phyloP scores from a whole-genome alignment of 2,329 filamentous ascomycete species.

The Cordyceps militaris region DNA sequence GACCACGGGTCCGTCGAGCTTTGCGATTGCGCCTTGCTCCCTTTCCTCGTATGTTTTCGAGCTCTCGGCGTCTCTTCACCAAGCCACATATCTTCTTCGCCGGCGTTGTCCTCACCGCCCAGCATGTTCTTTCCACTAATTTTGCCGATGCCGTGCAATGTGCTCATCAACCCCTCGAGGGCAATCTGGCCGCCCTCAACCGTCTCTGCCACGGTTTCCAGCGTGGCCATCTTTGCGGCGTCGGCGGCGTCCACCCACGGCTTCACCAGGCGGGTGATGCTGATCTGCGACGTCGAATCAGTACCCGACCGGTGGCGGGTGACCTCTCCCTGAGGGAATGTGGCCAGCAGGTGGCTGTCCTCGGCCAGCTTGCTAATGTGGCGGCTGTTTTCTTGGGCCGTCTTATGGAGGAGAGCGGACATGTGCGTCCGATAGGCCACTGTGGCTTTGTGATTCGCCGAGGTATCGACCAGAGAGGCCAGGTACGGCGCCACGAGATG shows the following conservation, averaged over 20 bases:
- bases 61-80: conserved; percentile 20
- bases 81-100: conserved; percentile 29
- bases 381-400: conserved; percentile 44
- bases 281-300: conserved; percentile 30
- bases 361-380: conserved; percentile 48
- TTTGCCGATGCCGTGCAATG: conserved; percentile 41
- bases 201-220: conserved; percentile 52
- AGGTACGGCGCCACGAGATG: conserved; percentile 52
- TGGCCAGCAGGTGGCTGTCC: conserved; percentile 54
- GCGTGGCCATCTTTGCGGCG: conserved; percentile 50
- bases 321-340: conserved; percentile 36
- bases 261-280: conserved; percentile 38
- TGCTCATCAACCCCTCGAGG: conserved; percentile 44
- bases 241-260: conserved; percentile 56
- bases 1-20: conserved; percentile 41
- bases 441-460: conserved; percentile 49
- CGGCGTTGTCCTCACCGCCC: conserved; percentile 18
- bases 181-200: conserved; percentile 52
- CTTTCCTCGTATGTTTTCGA: conserved; percentile 20
- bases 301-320: conserved; percentile 37
- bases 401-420: conserved; percentile 40
- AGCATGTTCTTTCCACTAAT: conserved; percentile 35
- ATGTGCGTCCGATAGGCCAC: conserved; percentile 54
- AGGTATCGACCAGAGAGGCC: conserved; percentile 43
- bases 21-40: conserved; percentile 18